Evolutionary conservation across 2,329 filamentous ascomycete species (phyloP), one percentile per base, ranked within the genome.

Genomic region (Aphanoascus verrucosus): DNA sequence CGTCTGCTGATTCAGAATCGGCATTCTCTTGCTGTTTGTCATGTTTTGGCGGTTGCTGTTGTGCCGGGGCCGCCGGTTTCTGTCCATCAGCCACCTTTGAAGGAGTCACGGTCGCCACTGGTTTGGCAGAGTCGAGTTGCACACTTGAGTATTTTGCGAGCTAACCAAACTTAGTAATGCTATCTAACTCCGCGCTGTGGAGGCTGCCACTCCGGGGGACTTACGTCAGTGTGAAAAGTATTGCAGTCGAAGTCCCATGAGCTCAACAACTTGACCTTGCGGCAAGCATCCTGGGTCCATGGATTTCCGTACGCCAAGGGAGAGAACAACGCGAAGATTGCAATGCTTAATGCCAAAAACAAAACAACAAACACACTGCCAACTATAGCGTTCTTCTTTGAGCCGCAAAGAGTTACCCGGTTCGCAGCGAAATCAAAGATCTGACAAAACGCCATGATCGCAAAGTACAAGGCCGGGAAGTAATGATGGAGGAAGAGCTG

Each of bases 231-330:
- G 62, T 85, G 77, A 75, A 98, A 98, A 56, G 81, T 90, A 70
- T 94, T 95, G 79, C 93, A 98, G 70, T 98, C 93, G 80, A 91
- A 98, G 68, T 98, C 93, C 93, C 93, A 98, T 1, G 82, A 84
- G 55, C 79, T 75, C 66, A 97, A 84, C 11, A 98, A 75, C 76
- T 97, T 97, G 57, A 93, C 84, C 54, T 82, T 82, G 61, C 82
- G 83, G 77, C 93, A 98, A 64, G 93, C 85, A 55, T 78, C 74
- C 75, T 88, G 86, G 49, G 91, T 98, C 93, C 93, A 98, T 49
- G 83, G 76, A 67, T 94, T 96, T 57, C 93, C 93, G 65, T 98
- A 98, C 9, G 87, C 83, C 37, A 98, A 77, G 38, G 93, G 93
- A 8, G 90, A 82, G 68, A 88, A 94, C n/a, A 96, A 74, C 1